Conservation (phyloP, 805 yeast species). For the Ogataea pini region DNA sequence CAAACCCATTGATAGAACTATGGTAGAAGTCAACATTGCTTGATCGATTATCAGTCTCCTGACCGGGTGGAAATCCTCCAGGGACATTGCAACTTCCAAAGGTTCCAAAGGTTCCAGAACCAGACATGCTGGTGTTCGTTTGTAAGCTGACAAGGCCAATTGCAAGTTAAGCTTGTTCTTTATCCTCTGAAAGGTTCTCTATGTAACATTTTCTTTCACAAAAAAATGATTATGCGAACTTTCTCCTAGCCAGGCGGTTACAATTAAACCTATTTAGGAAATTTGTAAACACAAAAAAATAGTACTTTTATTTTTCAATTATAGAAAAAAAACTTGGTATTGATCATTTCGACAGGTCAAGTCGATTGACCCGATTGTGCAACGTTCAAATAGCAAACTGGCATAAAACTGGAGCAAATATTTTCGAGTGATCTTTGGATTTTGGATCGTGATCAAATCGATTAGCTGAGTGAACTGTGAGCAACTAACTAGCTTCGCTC, state of each 20-base stretch:
- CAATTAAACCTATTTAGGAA: slow-evolving; percentile 15
- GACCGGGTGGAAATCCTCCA: slow-evolving; percentile 23
- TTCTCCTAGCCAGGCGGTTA: slow-evolving; percentile 5
- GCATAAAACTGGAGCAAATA: too few relatives aligned
- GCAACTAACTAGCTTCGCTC: too few relatives aligned
- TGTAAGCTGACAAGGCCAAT: neutral
- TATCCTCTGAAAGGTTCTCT: neutral
- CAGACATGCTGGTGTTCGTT: slow-evolving; percentile 6
- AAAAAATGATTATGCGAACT: neutral
- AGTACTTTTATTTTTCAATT: neutral
- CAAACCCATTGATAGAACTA: neutral
- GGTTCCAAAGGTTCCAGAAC: slow-evolving; percentile 9
- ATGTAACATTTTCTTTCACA: neutral
- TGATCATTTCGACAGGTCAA: neutral
- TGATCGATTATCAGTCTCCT: slow-evolving; percentile 6
- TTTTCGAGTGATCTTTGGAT: too few relatives aligned
- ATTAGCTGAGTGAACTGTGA: too few relatives aligned
- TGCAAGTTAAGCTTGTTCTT: too few relatives aligned
- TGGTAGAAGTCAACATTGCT: neutral
- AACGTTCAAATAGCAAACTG: too few relatives aligned
- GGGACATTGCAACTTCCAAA: slow-evolving; percentile 20
- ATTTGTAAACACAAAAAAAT: slow-evolving; percentile 18
- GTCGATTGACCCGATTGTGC: too few relatives aligned
- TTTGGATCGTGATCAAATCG: too few relatives aligned
- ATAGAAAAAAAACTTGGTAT: neutral